phyloP scores from a whole-genome alignment of 2,329 filamentous ascomycete genomes.

The Verticillium tricorpus region DNA sequence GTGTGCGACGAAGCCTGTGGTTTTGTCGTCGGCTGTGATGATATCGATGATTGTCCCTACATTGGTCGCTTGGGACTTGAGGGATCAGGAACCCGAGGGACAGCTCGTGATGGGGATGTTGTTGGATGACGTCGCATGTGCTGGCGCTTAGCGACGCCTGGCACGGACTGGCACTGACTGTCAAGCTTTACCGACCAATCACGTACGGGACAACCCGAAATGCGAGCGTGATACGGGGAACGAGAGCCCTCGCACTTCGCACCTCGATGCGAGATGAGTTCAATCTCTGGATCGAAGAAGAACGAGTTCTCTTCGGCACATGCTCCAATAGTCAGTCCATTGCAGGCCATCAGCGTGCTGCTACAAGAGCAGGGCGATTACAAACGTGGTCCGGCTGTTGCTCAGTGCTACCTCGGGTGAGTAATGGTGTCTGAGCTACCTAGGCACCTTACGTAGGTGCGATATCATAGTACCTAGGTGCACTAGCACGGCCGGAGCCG shows the following conservation, averaged over 20 bases:
- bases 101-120: neutral
- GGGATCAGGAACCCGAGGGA: neutral
- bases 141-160: neutral
- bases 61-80: neutral
- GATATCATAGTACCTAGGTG: no score
- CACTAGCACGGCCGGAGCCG: no score
- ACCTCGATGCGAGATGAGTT: neutral
- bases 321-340: neutral
- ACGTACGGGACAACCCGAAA: neutral
- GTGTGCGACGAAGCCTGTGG: neutral
- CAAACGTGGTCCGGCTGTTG: no score
- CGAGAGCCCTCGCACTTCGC: neutral
- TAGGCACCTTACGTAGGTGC: no score
- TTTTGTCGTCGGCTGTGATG: neutral
- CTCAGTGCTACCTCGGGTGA: no score
- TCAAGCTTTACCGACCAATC: neutral
- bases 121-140: neutral
- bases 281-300: neutral
- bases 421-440: no score
- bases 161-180: neutral
- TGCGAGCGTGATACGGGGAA: neutral
- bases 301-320: neutral
- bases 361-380: no score
- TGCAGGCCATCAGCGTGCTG: no score
- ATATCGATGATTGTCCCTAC: neutral